Conservation (phyloP, 139 green algal genomes). For the Closterium sp. region DNA sequence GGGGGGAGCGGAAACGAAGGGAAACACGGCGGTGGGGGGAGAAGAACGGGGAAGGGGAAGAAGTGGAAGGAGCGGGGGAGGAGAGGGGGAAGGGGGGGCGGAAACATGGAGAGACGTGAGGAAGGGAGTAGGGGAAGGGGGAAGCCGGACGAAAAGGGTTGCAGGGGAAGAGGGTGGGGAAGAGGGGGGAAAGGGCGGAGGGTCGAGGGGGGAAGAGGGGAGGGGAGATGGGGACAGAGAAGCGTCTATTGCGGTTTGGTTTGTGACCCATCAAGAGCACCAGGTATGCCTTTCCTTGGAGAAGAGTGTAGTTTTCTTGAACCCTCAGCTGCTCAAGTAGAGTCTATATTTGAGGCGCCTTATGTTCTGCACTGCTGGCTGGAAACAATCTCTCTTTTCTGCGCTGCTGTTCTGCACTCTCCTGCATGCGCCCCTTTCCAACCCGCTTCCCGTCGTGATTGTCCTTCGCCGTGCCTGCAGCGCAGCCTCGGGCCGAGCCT, state of each 20-base stretch:
- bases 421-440: too few species aligned
- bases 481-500: neutral
- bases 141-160: neutral
- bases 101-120: too few species aligned
- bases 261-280: neutral
- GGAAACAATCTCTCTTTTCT: too few species aligned
- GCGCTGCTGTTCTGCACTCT: neutral
- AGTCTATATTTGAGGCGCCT: too few species aligned
- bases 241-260: neutral
- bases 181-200: neutral
- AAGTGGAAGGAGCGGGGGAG: neutral
- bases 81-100: too few species aligned
- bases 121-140: too few species aligned
- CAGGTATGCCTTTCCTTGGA: neutral
- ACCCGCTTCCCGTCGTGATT: neutral
- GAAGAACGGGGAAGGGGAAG: too few species aligned
- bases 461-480: neutral
- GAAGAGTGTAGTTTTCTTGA: neutral
- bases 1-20: too few species aligned
- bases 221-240: neutral
- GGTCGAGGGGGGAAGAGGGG: constrained; percentile 4
- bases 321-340: too few species aligned
- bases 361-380: too few species aligned
- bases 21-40: too few species aligned
- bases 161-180: neutral